Conservation (phyloP, 345 rosid species). For the Euphorbia pulcherrima region DNA sequence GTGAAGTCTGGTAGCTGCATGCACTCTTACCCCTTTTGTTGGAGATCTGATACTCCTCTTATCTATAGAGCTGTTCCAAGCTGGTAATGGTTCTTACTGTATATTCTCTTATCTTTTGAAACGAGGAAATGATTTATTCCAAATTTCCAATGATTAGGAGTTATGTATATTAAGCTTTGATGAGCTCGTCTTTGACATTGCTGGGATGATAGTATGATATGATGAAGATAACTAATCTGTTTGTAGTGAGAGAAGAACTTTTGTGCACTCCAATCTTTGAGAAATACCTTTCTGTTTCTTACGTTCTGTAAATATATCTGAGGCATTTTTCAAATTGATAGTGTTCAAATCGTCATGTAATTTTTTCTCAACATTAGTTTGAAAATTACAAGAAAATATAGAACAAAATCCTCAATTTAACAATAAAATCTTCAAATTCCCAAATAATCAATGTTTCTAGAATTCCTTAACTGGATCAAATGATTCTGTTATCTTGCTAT, state of each 20-base stretch:
- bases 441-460: not conserved
- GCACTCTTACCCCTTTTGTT: conserved; percentile 88
- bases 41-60: conserved; percentile 96
- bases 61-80: conserved; percentile 95
- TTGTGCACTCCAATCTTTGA: too few species aligned
- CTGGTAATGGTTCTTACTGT: conserved; percentile 45
- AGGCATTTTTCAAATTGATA: too few species aligned
- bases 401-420: not conserved
- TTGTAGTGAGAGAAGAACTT: not conserved
- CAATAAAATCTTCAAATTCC: not conserved
- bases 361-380: too few species aligned
- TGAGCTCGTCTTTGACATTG: not conserved
- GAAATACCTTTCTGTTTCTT: too few species aligned
- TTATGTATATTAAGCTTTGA: not conserved
- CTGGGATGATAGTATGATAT: not conserved
- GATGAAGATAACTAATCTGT: not conserved
- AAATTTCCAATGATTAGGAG: not conserved
- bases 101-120: not conserved
- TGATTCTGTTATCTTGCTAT: not conserved
- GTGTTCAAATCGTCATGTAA: too few species aligned
- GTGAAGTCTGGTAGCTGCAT: conserved; percentile 76
- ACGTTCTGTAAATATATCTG: too few species aligned
- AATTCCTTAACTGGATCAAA: not conserved
- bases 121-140: not conserved
- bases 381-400: not conserved